Evolutionary conservation across 192 early-diverging fungal genomes (phyloP).

Genomic region (Dimargaris cristalligena): DNA sequence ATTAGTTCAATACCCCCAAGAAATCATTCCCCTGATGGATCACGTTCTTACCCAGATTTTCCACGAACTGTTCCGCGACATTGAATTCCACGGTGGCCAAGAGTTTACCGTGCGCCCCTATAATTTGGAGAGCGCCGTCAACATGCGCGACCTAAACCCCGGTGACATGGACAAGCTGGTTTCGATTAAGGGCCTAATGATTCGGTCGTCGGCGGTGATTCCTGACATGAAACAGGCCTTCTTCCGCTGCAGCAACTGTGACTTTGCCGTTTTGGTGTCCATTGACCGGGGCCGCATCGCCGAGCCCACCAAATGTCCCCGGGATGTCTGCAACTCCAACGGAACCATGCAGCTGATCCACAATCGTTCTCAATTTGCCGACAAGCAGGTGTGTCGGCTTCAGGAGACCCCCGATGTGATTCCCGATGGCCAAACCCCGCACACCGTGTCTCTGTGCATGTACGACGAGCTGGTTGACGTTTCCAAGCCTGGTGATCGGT

Average conservation of each 20-base stretch:
- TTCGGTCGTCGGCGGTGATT: slow-evolving; percentile 78
- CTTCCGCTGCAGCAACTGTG: slow-evolving; percentile 86
- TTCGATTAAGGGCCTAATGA: slow-evolving; percentile 84
- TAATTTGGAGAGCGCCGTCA: slow-evolving; percentile 56
- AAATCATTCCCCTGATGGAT: slow-evolving; percentile 91
- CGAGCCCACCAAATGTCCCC: slow-evolving; percentile 71
- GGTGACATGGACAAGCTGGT: slow-evolving; percentile 94
- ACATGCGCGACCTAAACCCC: slow-evolving; percentile 92
- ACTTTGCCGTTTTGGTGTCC: slow-evolving; percentile 54
- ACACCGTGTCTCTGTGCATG: slow-evolving; percentile 76
- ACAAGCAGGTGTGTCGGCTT: slow-evolving; percentile 84
- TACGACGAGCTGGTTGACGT: slow-evolving; percentile 93
- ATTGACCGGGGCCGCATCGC: slow-evolving; percentile 75
- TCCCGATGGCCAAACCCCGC: slow-evolving; percentile 96
- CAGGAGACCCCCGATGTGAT: slow-evolving; percentile 91
- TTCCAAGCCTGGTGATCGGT: slow-evolving; percentile 78
- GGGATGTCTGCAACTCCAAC: slow-evolving; percentile 54
- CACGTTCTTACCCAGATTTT: slow-evolving; percentile 62
- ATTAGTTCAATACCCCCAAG: slow-evolving; percentile 83
- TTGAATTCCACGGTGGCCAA: slow-evolving; percentile 32
- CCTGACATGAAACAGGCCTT: slow-evolving; percentile 90
- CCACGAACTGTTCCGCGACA: slow-evolving; percentile 44
- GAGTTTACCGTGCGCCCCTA: slow-evolving; percentile 67
- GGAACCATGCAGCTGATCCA: slow-evolving; percentile 82
- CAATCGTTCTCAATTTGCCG: slow-evolving; percentile 83